phyloP scores from a whole-genome alignment of 2,329 filamentous ascomycete genomes.

The Aspergillus neoniger region DNA sequence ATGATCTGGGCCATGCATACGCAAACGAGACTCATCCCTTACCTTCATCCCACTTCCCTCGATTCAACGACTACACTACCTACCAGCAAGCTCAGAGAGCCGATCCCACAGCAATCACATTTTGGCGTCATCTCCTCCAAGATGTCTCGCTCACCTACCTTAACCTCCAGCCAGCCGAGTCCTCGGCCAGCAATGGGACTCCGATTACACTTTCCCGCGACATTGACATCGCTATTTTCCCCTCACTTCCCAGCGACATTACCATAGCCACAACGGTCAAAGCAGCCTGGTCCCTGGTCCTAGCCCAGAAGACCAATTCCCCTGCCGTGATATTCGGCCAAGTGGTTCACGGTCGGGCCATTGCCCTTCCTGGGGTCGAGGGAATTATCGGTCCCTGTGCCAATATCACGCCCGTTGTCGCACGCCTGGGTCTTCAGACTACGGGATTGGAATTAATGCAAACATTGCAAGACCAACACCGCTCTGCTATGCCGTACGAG shows the following conservation, averaged over 20 bases:
- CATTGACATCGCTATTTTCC: not conserved
- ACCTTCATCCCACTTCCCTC: not conserved
- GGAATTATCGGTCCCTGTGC: slow-evolving; percentile 24
- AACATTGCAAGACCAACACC: slow-evolving; percentile 53
- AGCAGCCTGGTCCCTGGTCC: slow-evolving; percentile 59
- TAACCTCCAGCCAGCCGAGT: not conserved
- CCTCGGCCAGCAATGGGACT: not conserved
- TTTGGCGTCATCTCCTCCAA: not conserved
- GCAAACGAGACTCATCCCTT: not conserved
- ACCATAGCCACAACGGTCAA: slow-evolving; percentile 51
- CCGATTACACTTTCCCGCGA: not conserved
- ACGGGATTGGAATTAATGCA: slow-evolving; percentile 50
- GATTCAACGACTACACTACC: not conserved
- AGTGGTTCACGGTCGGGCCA: slow-evolving; percentile 53
- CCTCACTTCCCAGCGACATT: slow-evolving; percentile 10
- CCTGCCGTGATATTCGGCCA: slow-evolving; percentile 61
- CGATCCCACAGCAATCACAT: not conserved
- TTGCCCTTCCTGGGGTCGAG: slow-evolving; percentile 37
- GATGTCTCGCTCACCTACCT: not conserved
- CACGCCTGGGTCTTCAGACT: slow-evolving; percentile 6
- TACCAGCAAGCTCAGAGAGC: not conserved
- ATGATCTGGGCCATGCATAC: not conserved
- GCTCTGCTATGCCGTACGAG: slow-evolving; percentile 51
- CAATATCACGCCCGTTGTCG: slow-evolving; percentile 25
- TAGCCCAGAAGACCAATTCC: slow-evolving; percentile 52